Evolutionary conservation across 331 rosid species (phyloP).

Genomic region (Pyrus hybrid): DNA sequence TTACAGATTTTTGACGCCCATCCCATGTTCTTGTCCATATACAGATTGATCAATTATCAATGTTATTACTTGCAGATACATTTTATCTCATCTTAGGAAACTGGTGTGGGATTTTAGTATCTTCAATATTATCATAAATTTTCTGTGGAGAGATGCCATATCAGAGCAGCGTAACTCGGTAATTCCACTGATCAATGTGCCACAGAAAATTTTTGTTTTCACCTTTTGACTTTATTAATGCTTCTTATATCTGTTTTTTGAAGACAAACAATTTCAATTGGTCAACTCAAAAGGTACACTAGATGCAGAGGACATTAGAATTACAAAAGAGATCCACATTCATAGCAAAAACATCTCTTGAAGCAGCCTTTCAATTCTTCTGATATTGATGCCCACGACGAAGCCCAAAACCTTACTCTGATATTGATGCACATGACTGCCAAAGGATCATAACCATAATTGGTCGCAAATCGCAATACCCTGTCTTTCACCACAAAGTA

Average conservation of each 20-base stretch:
- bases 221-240: neutral
- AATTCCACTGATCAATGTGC: constrained; percentile 11
- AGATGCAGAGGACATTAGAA: neutral
- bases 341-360: neutral
- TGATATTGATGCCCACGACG: too few species aligned
- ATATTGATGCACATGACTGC: too few species aligned
- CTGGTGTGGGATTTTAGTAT: constrained; percentile 70
- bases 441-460: too few species aligned
- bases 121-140: constrained; percentile 30
- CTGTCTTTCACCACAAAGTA: neutral
- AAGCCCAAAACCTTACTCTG: too few species aligned
- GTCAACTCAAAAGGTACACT: neutral
- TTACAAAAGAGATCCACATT: neutral
- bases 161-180: constrained; percentile 54
- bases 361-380: neutral
- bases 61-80: constrained; percentile 48
- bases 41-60: neutral
- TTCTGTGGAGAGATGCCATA: constrained; percentile 54
- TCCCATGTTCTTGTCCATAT: neutral
- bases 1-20: neutral
- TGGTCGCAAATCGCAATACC: too few species aligned
- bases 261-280: neutral
- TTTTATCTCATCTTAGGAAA: constrained; percentile 46
- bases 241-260: neutral
- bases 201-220: neutral